Evolutionary conservation across 2,329 filamentous ascomycete species (phyloP).

Genomic region (Fusarium clavum): DNA sequence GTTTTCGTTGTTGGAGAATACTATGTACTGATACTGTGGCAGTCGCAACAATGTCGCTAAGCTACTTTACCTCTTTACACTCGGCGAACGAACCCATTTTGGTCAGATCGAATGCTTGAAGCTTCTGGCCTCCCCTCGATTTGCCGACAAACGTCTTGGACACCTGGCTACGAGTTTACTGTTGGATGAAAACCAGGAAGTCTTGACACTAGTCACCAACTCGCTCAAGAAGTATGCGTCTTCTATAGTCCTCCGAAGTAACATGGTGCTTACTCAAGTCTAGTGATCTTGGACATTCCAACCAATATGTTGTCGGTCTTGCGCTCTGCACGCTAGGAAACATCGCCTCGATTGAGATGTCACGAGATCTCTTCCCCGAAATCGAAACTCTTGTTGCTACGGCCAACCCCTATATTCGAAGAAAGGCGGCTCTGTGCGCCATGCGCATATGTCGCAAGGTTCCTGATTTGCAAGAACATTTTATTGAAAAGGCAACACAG

Average conservation of each 20-base stretch:
- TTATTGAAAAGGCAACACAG: constrained; percentile 90
- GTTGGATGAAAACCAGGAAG: constrained; percentile 98
- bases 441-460: constrained; percentile 99
- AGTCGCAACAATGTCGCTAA: constrained; percentile 99
- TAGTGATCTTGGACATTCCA: constrained; percentile 95
- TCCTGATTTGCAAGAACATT: constrained; percentile 96
- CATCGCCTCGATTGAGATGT: constrained; percentile 98
- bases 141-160: constrained; percentile 95
- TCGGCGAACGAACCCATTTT: constrained; percentile 97
- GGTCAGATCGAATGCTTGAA: constrained; percentile 99
- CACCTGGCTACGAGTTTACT: constrained; percentile 96
- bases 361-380: constrained; percentile 94
- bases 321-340: constrained; percentile 97
- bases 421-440: constrained; percentile 97
- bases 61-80: constrained; percentile 95
- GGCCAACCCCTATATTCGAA: constrained; percentile 96
- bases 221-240: constrained; percentile 88
- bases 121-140: constrained; percentile 93
- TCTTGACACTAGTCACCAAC: constrained; percentile 95
- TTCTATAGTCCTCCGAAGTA: not conserved
- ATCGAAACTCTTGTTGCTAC: constrained; percentile 92
- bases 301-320: constrained; percentile 97
- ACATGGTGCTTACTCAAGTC: constrained; percentile 29
- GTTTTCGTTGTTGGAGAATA: not conserved
- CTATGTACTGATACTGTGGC: constrained; percentile 32